Percentiles rank a stretch among this genome's conserved stretches.
phyloP scores from a whole-genome alignment of 768 basidiomycete genomes.

The Rhodotorula babjevae region DNA sequence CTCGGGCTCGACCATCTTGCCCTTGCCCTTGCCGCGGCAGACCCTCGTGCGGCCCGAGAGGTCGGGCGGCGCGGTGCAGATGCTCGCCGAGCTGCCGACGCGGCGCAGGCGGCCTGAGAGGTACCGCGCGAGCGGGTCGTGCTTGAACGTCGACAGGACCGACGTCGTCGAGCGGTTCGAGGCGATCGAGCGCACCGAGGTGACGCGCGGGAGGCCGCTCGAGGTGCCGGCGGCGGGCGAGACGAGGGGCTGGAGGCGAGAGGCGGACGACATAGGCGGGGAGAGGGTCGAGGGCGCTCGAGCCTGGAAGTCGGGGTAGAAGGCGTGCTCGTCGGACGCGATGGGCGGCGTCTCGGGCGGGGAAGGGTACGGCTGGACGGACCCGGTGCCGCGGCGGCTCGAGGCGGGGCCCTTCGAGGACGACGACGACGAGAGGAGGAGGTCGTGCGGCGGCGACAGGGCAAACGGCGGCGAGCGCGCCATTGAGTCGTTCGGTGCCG shows the following conservation, averaged over 20 bases:
- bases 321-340: neutral
- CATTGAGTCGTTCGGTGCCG: too few species aligned
- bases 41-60: constrained; percentile 2
- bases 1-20: constrained; percentile 6
- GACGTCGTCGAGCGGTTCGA: constrained; percentile 1
- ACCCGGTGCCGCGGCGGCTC: neutral
- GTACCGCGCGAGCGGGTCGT: constrained; percentile 8
- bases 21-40: constrained; percentile 22
- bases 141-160: constrained; percentile 2
- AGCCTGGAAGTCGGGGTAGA: neutral
- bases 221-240: neutral
- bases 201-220: neutral
- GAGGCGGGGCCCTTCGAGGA: too few species aligned
- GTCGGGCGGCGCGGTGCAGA: constrained; percentile 27
- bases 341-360: constrained; percentile 15
- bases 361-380: constrained; percentile 16
- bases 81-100: constrained; percentile 2
- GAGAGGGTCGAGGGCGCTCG: neutral
- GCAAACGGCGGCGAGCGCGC: neutral
- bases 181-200: neutral
- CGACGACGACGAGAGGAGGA: neutral
- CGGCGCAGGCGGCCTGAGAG: neutral
- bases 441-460: neutral
- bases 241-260: neutral
- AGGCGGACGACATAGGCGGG: neutral